Percentiles rank a stretch among this genome's conserved stretches.
Conservation (phyloP, 768 basidiomycete species). For the Austroboletus eburneus region DNA sequence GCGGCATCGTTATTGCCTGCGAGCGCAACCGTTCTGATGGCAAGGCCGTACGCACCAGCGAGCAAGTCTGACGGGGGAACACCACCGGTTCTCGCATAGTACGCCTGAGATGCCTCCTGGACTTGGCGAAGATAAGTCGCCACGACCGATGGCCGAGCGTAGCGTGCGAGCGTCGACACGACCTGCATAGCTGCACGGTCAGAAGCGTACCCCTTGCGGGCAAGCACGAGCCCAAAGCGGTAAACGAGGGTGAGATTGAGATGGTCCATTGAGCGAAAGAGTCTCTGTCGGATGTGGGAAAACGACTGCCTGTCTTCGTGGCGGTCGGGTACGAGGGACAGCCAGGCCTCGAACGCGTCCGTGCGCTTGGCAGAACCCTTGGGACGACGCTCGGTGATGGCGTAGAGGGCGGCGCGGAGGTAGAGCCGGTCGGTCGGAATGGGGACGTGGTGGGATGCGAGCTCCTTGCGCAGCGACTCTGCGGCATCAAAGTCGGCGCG, state of each 20-base stretch:
- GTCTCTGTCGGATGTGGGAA: conserved; percentile 28
- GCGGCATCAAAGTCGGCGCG: conserved; percentile 27
- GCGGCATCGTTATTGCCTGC: conserved; percentile 39
- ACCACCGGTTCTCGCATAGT: conserved; percentile 3
- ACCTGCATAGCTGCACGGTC: conserved; percentile 18
- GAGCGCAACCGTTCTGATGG: conserved; percentile 39
- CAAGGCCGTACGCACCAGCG: conserved; percentile 30
- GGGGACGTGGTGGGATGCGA: conserved; percentile 34
- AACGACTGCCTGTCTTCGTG: conserved; percentile 17
- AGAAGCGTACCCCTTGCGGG: conserved; percentile 42
- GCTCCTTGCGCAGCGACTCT: conserved; percentile 35
- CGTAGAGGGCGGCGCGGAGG: conserved; percentile 33
- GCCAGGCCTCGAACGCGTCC: conserved; percentile 38
- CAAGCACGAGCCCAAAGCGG: conserved; percentile 41
- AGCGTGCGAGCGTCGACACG: conserved; percentile 42
- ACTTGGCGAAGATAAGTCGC: conserved; percentile 37
- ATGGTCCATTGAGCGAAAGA: conserved; percentile 27
- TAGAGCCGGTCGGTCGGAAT: conserved; percentile 37
- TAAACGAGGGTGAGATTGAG: conserved; percentile 36
- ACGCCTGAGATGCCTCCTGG: conserved; percentile 13
- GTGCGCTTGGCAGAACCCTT: conserved; percentile 17
- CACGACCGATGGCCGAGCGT: conserved; percentile 33
- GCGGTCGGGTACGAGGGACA: conserved; percentile 39
- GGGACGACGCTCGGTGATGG: conserved; percentile 20
- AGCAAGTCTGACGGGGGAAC: conserved; percentile 9